Conservation (phyloP, 192 early-diverging fungal genomes). For the Funneliformis mosseae region DNA sequence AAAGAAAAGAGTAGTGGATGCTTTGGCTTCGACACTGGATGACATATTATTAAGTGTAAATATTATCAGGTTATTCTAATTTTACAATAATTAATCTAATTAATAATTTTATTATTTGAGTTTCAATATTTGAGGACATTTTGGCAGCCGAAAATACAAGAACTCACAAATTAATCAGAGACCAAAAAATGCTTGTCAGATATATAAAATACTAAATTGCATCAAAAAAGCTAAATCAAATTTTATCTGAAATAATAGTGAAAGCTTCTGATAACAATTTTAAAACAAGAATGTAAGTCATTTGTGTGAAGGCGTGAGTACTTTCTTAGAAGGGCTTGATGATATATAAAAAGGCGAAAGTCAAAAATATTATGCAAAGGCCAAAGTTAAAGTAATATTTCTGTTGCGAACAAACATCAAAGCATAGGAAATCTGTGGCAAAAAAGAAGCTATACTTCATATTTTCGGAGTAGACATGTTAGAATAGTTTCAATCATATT, state of each 20-base stretch:
- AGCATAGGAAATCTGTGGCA: neutral
- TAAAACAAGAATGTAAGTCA: slow-evolving; percentile 82
- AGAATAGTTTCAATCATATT: neutral
- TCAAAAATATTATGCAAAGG: slow-evolving; percentile 85
- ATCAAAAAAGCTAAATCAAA: slow-evolving; percentile 82
- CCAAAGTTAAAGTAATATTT: slow-evolving; percentile 72
- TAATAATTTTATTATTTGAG: too few species aligned
- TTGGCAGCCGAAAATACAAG: slow-evolving; percentile 73
- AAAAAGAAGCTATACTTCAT: slow-evolving; percentile 8
- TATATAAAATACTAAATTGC: slow-evolving; percentile 71
- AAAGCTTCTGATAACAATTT: slow-evolving; percentile 84
- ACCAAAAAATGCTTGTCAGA: slow-evolving; percentile 69
- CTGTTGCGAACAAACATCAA: slow-evolving; percentile 47
- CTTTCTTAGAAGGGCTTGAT: slow-evolving; percentile 83
- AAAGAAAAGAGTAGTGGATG: slow-evolving; percentile 86
- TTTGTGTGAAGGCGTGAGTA: slow-evolving; percentile 75
- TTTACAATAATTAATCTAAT: too few species aligned
- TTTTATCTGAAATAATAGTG: slow-evolving; percentile 72
- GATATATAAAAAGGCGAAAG: slow-evolving; percentile 87
- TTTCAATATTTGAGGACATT: slow-evolving; percentile 76
- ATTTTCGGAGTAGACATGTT: neutral
- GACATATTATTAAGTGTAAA: slow-evolving; percentile 75
- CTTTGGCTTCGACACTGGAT: slow-evolving; percentile 77
- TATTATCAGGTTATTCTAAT: neutral
- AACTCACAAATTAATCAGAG: slow-evolving; percentile 92